Evolutionary conservation across 805 yeast genomes (phyloP).

Genomic region (Pichia californica): DNA sequence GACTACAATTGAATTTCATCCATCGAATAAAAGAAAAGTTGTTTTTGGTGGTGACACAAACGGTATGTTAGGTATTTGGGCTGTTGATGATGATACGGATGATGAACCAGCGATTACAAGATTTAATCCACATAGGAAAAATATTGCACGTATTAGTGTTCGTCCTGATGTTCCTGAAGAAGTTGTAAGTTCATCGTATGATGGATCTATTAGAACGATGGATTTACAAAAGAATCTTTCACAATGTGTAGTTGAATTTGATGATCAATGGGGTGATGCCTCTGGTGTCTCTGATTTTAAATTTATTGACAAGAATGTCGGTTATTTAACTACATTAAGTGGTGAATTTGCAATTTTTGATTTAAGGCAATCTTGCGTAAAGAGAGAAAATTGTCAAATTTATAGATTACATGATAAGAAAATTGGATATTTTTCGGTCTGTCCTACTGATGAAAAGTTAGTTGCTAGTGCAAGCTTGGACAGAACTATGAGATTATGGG

Average conservation of each 20-base stretch:
- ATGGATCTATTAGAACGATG: conserved; percentile 72
- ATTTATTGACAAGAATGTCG: conserved; percentile 46
- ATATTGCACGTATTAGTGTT: conserved; percentile 51
- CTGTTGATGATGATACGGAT: conserved; percentile 43
- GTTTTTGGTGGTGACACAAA: conserved; percentile 81
- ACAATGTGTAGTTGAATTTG: conserved; percentile 52
- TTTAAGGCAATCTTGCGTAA: conserved; percentile 36
- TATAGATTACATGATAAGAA: conserved; percentile 78
- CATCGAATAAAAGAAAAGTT: conserved; percentile 52
- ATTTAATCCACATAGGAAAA: conserved; percentile 69
- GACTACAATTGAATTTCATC: conserved; percentile 72
- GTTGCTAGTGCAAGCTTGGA: conserved; percentile 88
- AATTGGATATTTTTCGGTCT: conserved; percentile 81
- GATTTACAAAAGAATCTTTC: conserved; percentile 60
- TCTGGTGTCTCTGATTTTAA: conserved; percentile 73
- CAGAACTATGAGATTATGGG: conserved; percentile 82
- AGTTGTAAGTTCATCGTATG: conserved; percentile 72
- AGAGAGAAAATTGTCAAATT: conserved; percentile 25
- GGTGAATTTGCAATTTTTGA: conserved; percentile 82
- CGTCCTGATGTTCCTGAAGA: conserved; percentile 44
- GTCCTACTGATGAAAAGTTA: conserved; percentile 59
- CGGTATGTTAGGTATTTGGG: conserved; percentile 90
- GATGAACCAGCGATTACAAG: conserved; percentile 49
- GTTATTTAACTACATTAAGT: conserved; percentile 69
- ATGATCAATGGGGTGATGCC: conserved; percentile 46